These are phyloP conservation scores for Dentiscutata heterogama DNA, from an alignment of 371 early-diverging fungal genomes.

Conservation along the genomic window DNA sequence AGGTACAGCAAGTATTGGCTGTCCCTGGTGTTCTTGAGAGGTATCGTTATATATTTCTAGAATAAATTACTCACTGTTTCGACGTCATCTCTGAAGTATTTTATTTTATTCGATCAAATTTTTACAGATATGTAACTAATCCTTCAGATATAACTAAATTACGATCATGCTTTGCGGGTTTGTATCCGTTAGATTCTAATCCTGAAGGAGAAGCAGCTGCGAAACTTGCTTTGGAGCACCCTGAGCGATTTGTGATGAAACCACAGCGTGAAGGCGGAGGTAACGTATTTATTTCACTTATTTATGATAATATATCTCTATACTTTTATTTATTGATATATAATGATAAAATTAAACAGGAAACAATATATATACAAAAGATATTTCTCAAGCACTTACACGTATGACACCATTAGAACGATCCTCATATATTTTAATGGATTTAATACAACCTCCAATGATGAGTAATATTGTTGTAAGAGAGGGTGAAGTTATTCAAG, in stretches of 20 bases:
- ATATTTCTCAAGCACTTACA: slow-evolving; percentile 71
- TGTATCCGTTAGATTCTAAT: slow-evolving; percentile 85
- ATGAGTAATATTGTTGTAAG: slow-evolving; percentile 83
- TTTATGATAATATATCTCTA: neutral
- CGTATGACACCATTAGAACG: slow-evolving; percentile 65
- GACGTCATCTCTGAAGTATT: neutral
- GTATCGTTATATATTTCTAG: slow-evolving; percentile 51
- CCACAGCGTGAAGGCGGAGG: slow-evolving; percentile 98
- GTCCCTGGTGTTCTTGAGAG: slow-evolving; percentile 83
- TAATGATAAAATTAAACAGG: slow-evolving; percentile 52
- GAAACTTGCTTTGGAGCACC: slow-evolving; percentile 70
- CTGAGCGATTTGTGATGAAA: slow-evolving; percentile 87
- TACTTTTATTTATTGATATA: neutral
- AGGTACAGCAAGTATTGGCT: slow-evolving; percentile 94
- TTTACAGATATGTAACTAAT: slow-evolving; percentile 47
- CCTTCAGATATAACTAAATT: slow-evolving; percentile 9
- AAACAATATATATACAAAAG: slow-evolving; percentile 94
- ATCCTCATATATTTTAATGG: slow-evolving; percentile 92
- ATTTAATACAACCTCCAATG: slow-evolving; percentile 86
- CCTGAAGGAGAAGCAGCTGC: slow-evolving; percentile 68
- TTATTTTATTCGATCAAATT: slow-evolving; percentile 62
- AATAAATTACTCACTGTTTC: slow-evolving; percentile 9
- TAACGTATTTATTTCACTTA: slow-evolving; percentile 8
- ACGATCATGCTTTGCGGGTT: slow-evolving; percentile 75
- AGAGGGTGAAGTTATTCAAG: slow-evolving; percentile 76